A percentile compares a stretch with the other conserved stretches of the same genome.
Conservation (phyloP, 2,329 filamentous ascomycete genomes). For the Chrysoporthe puriensis region DNA sequence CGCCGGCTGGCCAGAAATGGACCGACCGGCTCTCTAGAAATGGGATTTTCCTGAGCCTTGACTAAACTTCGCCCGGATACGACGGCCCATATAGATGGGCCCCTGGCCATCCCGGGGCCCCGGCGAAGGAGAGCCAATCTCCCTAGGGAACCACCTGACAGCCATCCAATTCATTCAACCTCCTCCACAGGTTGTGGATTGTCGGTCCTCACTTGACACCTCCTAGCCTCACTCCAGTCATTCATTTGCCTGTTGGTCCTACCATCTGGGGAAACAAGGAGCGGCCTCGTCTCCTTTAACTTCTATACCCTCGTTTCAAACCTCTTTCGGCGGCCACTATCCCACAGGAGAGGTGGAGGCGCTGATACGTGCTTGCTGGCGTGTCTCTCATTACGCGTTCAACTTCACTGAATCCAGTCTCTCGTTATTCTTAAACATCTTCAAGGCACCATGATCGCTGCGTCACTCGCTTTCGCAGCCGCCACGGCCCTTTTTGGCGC, state of each 20-base stretch:
- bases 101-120: slow-evolving; percentile 18
- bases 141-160: slow-evolving; percentile 19
- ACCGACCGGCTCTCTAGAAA: not conserved
- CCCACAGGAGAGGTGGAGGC: slow-evolving; percentile 15
- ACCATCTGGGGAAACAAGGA: slow-evolving; percentile 12
- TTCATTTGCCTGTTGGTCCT: slow-evolving; percentile 19
- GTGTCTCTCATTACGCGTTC: slow-evolving; percentile 14
- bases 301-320: slow-evolving; percentile 25
- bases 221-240: slow-evolving; percentile 14
- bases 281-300: slow-evolving; percentile 14
- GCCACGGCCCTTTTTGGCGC: slow-evolving; percentile 34
- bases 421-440: slow-evolving; percentile 3
- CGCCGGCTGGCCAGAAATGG: not conserved
- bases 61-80: not conserved
- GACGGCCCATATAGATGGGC: not conserved
- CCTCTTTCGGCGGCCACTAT: slow-evolving; percentile 1
- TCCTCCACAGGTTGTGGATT: slow-evolving; percentile 19
- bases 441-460: slow-evolving; percentile 23
- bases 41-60: not conserved
- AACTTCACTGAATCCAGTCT: slow-evolving; percentile 7
- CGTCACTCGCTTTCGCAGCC: slow-evolving; percentile 31
- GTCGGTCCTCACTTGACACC: slow-evolving; percentile 11
- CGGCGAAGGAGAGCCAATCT: slow-evolving; percentile 11
- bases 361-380: not conserved
- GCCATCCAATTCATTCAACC: not conserved